Evolutionary conservation across 73 alveolate genomes (phyloP), one percentile per base, ranked within the genome.

Genomic region (Uronychia binucleata): DNA sequence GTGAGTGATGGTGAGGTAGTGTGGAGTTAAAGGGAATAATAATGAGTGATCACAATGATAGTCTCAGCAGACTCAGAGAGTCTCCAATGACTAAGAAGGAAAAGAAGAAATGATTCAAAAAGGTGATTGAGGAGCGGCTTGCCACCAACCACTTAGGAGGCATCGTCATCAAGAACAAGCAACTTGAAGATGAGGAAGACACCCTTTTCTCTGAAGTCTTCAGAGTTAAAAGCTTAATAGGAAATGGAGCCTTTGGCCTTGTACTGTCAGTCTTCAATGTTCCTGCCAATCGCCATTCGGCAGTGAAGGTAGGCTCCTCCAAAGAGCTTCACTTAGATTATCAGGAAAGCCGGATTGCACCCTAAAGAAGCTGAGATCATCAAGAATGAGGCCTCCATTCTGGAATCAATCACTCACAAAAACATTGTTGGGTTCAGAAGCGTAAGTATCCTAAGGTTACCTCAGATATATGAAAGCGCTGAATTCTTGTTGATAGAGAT

Each of bases 401-500:
- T 89, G 46, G 26, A 57, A 32, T 0, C 57, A 19, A 87, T 97
- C 75, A 88, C 95, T 74, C 99, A 97, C 81, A 98, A 99, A 13
- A 97, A 97, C 81, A 97, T 97, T 25, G 96, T 97, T 32, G 95
- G 88, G 90, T 97, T 97, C 82, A 74, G 82, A 46, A 96, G 93
- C 84, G 99, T 86, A 86, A 86, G 84, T 26, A 26, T 67, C 14
- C 1, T 1, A 11, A 5, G 57, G 31, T 35, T 58, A 46, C 11
- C 0, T 57, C 59, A 86, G 92, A 57, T 93, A 27, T 96, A 86
- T 79, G 92, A 90, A 77, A 90, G 98, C 25, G 84, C 92, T 31
- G 90, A 91, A 77, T 94, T 90, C 74, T 85, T 93, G 1, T 88
- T 93, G n/a, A 93, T 93, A 25, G 93, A 79, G 30, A 96, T 96